phyloP scores from a whole-genome alignment of 805 yeast species.

The Cyberlindnera samutprakarnensis region DNA sequence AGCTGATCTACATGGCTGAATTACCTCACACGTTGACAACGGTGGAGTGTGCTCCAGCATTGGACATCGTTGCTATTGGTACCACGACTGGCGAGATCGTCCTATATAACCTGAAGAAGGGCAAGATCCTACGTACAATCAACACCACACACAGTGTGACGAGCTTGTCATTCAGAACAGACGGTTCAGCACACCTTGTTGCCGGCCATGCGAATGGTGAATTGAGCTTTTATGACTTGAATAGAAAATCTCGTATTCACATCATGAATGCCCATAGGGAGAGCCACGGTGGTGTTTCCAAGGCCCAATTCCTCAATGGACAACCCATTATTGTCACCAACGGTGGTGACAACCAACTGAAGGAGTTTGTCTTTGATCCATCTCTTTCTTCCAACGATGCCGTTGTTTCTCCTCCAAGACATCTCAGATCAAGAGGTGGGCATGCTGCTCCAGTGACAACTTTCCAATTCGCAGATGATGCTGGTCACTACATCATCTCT shows the following conservation, averaged over 20 bases:
- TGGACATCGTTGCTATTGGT: constrained; percentile 79
- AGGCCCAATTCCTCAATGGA: constrained; percentile 72
- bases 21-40: constrained; percentile 54
- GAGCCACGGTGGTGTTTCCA: constrained; percentile 67
- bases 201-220: constrained; percentile 78
- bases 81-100: constrained; percentile 57
- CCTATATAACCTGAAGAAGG: constrained; percentile 63
- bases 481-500: constrained; percentile 77
- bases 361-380: constrained; percentile 92
- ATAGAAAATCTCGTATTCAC: constrained; percentile 67
- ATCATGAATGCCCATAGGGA: constrained; percentile 67
- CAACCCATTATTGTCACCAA: constrained; percentile 85
- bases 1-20: constrained; percentile 49
- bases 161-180: constrained; percentile 83
- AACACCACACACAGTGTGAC: constrained; percentile 31
- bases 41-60: constrained; percentile 78
- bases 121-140: constrained; percentile 45
- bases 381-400: constrained; percentile 54
- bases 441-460: constrained; percentile 84
- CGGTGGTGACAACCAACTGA: constrained; percentile 86
- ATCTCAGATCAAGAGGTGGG: constrained; percentile 93
- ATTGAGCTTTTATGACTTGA: constrained; percentile 76
- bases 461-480: constrained; percentile 69
- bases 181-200: constrained; percentile 77
- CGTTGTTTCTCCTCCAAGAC: constrained; percentile 83